Evolutionary conservation across 345 rosid species (phyloP).

Genomic region (Gossypium rotundifolium): DNA sequence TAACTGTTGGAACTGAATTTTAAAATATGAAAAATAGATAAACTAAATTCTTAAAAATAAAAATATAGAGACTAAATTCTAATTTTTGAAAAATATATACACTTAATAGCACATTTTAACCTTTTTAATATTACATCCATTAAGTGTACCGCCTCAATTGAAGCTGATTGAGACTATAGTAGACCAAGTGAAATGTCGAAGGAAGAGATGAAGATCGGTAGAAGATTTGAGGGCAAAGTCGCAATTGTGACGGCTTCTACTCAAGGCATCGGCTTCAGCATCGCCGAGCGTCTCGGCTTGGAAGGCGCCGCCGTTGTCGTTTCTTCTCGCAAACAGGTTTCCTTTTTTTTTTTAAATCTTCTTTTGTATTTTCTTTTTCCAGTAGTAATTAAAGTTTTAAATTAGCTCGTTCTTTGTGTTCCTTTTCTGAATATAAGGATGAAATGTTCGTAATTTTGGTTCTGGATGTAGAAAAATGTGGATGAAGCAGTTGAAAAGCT

Average conservation of each 20-base stretch:
- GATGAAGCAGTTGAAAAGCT: constrained; percentile 75
- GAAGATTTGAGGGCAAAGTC: constrained; percentile 70
- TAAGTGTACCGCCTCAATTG: no score
- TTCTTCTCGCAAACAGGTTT: constrained; percentile 73
- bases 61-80: no score
- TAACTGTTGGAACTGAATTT: no score
- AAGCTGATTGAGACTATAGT: no score
- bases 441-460: not conserved
- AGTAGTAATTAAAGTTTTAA: no score
- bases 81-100: no score
- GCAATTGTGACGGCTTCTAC: constrained; percentile 93
- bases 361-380: not conserved
- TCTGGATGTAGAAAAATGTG: constrained; percentile 54
- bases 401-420: no score
- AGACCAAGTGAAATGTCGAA: not conserved
- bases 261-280: constrained; percentile 82
- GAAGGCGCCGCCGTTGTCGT: constrained; percentile 77
- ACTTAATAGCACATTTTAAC: no score
- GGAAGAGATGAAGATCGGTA: constrained; percentile 35
- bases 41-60: no score
- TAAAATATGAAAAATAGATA: no score
- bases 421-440: not conserved
- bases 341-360: not conserved
- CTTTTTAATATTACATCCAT: no score
- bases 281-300: constrained; percentile 67